Base-by-base conservation (phyloP, 1,284 basidiomycete genomes). In the Tilletia caries region DNA sequence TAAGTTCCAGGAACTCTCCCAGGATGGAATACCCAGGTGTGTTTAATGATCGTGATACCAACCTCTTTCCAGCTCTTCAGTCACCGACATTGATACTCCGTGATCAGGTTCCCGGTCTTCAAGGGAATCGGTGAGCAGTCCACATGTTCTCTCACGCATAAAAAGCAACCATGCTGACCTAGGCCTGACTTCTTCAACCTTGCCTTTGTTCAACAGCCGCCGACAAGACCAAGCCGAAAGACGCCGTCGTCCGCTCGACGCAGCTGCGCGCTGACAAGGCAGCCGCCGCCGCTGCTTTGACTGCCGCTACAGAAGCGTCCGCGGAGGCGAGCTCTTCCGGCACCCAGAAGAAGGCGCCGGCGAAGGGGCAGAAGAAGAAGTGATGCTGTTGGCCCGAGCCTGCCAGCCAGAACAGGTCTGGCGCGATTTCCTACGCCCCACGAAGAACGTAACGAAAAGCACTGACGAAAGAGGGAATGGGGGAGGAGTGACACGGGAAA, bases 1-100 rank as follows among this genome's bases (percentile, higher is more conserved):
- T 81, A 85, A 88, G 37, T 90, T 90, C 81, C 88, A 89, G 74
- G 89, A 90, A 77, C 82, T 90, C 52, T 89, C 88, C 1, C 86
- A 85, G 70, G 87, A 88, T 13, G 67, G 67, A 46, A 62, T 75
- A n/a, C 74, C 70, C 62, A 88, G 89, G 52, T 54, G 13, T 8
- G 1, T 29, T 23, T 50, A n/a, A 41, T 10, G 37, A 2, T 15
- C 8, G 37, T 41, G 15, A 41, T 15, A 41, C 37, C 8, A 41
- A 41, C 1, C 8, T 41, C 37, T 15, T 41, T n/a, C n/a, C n/a
- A n/a, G n/a, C 37, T 6, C 37, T 41, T 1, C 37, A 41, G 52
- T 54, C 25, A 27, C 52, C 27, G 52, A 54, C 12, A 27, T 54
- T 18, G 1, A 18, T 54, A 15, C 1, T 27, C 27, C 52, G 4